Evolutionary conservation across 768 basidiomycete genomes (phyloP), one percentile per base, ranked within the genome.

Genomic region (Pisolithus sp.): DNA sequence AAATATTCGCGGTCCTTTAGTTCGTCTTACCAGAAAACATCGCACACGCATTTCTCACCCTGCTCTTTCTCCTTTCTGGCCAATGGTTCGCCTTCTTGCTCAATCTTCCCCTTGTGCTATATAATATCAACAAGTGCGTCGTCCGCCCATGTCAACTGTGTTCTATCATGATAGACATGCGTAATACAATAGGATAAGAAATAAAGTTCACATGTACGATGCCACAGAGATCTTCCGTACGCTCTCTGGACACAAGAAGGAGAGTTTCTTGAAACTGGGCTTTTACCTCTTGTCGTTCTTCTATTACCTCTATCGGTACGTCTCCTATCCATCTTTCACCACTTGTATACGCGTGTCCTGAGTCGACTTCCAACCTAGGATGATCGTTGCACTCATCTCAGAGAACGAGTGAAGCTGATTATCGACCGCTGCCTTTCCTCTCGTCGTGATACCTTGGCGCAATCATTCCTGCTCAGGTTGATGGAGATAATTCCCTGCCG

Each of bases 151-250:
- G 52, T 46, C 3, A 8, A 7, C 21, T 21, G 2, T 42, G 24
- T 17, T 50, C 4, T 53, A 17, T n/a, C 18, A 21, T 34, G 12
- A 18, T 40, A 24, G 51, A 20, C 9, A 17, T 18, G 10, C 43
- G 7, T 45, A 13, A 15, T 15, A 2, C 13, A 23, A 44, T 64
- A 96, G 93, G 72, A 93, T 97, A 66, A 81, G 86, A 59, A 85
- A 84, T 68, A 91, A 92, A 66, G 86, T 86, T 63, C 94, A 98
- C 73, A 95, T 97, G 92, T 98, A 96, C 66, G 96, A 99, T 66
- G 96, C 96, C 50, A 98, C 95, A 21, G 96, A 99, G 73, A 99
- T 98, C 58, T 99, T 99, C 80, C 82, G 96, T 59, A 93, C 94
- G 51, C 73, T 98, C 44, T 81, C 86, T 13, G 83, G 79, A 38